Percentiles rank a stretch among this genome's conserved stretches.
Conservation (phyloP, 2,329 filamentous ascomycete genomes). For the Leptographium flavum region DNA sequence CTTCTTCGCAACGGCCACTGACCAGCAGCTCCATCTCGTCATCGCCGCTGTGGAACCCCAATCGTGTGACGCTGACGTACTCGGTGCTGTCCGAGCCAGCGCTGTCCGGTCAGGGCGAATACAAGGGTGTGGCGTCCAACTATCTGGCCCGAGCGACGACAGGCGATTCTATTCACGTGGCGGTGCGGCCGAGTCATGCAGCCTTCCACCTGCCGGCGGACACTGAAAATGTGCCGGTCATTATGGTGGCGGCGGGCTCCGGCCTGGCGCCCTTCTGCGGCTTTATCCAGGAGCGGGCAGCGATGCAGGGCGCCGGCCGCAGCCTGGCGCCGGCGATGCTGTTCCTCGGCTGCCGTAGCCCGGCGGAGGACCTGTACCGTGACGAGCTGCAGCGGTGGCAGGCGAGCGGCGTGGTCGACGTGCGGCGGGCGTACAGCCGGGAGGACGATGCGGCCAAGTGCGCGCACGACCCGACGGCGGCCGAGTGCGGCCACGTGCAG, state of each 20-base stretch:
- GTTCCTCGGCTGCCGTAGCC: conserved; percentile 48
- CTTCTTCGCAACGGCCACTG: conserved; percentile 4
- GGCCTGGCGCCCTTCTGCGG: conserved; percentile 49
- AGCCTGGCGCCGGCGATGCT: conserved; percentile 46
- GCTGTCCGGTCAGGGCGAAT: conserved; percentile 30
- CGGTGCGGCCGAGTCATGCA: conserved; percentile 27
- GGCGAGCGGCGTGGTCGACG: conserved; percentile 40
- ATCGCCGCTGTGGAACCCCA: conserved; percentile 46
- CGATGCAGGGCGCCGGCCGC: conserved; percentile 32
- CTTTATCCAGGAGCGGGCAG: conserved; percentile 47
- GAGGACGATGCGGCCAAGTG: neutral
- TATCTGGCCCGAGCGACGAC: conserved; percentile 38
- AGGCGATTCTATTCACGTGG: conserved; percentile 32
- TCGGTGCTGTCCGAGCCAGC: conserved; percentile 46
- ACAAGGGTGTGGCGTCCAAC: conserved; percentile 46
- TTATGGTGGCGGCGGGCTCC: conserved; percentile 37
- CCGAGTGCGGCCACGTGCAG: conserved; percentile 24
- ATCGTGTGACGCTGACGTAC: conserved; percentile 51
- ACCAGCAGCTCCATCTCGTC: conserved; percentile 52
- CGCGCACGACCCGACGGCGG: conserved; percentile 25
- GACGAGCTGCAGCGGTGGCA: conserved; percentile 47
- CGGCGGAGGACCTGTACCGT: conserved; percentile 45
- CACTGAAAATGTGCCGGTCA: conserved; percentile 30
- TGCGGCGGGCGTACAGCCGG: conserved; percentile 46
- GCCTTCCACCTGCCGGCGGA: conserved; percentile 35